Evolutionary conservation across 176 grass and related monocot genomes (phyloP).

Genomic region (Cocos nucifera): DNA sequence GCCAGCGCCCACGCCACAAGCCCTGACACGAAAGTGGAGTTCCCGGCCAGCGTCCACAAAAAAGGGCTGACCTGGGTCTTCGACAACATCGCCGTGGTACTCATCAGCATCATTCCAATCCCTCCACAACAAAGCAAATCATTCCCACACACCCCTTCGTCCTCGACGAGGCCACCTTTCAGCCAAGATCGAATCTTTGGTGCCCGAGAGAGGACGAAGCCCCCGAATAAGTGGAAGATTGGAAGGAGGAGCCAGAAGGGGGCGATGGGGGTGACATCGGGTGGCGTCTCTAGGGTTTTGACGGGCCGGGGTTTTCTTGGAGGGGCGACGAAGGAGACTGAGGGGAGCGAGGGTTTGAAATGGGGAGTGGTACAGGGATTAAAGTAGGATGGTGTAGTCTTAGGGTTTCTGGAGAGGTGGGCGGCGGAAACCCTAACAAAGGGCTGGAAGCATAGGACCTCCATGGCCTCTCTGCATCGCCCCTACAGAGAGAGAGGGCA

Average conservation of each 20-base stretch:
- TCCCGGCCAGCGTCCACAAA: constrained; percentile 56
- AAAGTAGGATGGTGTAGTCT: too few relatives aligned
- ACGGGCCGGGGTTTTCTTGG: constrained; percentile 5
- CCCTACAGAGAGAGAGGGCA: neutral
- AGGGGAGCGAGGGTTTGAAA: constrained; percentile 1
- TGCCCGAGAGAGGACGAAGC: constrained; percentile 8
- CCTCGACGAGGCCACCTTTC: constrained; percentile 39
- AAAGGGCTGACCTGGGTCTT: constrained; percentile 68
- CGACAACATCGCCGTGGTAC: constrained; percentile 72
- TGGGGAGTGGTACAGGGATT: neutral
- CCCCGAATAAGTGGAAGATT: constrained; percentile 2
- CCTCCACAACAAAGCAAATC: constrained; percentile 28
- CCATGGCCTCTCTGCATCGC: constrained; percentile 82
- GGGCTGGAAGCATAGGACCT: constrained; percentile 45
- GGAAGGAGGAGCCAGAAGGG: constrained; percentile 25
- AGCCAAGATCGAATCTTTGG: constrained; percentile 34
- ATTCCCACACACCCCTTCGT: neutral
- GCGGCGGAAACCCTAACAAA: constrained; percentile 35
- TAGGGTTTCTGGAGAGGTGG: constrained; percentile 6
- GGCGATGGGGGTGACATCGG: constrained; percentile 1
- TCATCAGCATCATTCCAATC: constrained; percentile 85
- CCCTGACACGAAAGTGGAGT: constrained; percentile 88
- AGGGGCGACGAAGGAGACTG: constrained; percentile 9
- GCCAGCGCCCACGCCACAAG: constrained; percentile 72
- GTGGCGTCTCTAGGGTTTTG: neutral